These are phyloP conservation scores for Populus euphratica DNA, from an alignment of 345 rosid species.

Conservation along the genomic window DNA sequence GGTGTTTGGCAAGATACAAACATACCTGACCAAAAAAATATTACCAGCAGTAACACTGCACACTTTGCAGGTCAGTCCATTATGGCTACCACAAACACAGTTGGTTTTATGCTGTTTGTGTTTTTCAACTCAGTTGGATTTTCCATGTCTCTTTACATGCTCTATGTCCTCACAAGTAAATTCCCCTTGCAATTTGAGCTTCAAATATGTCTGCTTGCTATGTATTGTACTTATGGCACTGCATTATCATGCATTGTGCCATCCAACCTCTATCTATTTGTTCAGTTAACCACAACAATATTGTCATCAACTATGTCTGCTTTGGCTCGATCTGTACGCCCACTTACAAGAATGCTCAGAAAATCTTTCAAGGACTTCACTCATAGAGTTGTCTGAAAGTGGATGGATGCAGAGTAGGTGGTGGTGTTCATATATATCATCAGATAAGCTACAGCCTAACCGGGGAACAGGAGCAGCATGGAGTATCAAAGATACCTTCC, in stretches of 20 bases:
- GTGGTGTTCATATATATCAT: not conserved
- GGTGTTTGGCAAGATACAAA: slow-evolving; percentile 41
- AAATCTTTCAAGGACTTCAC: not conserved
- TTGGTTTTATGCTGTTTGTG: slow-evolving; percentile 29
- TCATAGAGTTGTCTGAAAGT: not conserved
- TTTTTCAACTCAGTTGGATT: slow-evolving; percentile 44
- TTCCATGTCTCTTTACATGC: slow-evolving; percentile 40
- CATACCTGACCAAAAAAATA: slow-evolving; percentile 8
- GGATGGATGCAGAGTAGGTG: not conserved
- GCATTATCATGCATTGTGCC: slow-evolving; percentile 35
- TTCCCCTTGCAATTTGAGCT: slow-evolving; percentile 55
- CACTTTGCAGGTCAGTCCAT: slow-evolving; percentile 41
- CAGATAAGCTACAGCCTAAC: not conserved
- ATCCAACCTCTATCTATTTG: slow-evolving; percentile 11
- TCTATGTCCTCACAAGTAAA: slow-evolving; percentile 44
- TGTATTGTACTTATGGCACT: slow-evolving; percentile 36
- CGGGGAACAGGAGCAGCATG: no score
- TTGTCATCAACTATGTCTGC: slow-evolving; percentile 19
- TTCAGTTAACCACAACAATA: slow-evolving; percentile 24
- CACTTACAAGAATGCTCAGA: not conserved
- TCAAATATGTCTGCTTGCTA: slow-evolving; percentile 37
- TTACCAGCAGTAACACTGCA: slow-evolving; percentile 10
- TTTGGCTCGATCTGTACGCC: not conserved
- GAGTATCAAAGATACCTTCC: no score
- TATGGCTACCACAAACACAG: slow-evolving; percentile 24